Percentiles rank a stretch among this genome's conserved stretches.
Evolutionary conservation across 2,329 filamentous ascomycete genomes (phyloP).

Genomic region (Dactylonectria macrodidyma): DNA sequence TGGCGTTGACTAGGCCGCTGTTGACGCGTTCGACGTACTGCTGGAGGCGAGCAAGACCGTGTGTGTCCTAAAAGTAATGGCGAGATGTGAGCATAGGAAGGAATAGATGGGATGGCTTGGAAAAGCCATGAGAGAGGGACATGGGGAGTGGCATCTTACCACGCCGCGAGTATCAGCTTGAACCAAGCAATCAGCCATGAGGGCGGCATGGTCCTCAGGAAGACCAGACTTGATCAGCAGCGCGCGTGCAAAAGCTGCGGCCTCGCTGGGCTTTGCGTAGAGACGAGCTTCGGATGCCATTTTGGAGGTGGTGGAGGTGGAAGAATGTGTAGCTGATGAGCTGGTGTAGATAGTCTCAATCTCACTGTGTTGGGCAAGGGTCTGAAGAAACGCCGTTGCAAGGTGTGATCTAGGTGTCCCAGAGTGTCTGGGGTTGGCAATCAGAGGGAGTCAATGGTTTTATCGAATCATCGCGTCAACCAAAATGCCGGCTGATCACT

Average conservation of each 20-base stretch:
- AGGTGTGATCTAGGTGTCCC: too few species aligned
- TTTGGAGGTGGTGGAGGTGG: neutral
- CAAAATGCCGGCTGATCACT: too few species aligned
- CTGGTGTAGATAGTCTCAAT: too few species aligned
- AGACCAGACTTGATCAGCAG: constrained; percentile 29
- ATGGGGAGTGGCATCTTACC: neutral
- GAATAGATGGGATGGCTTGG: too few species aligned
- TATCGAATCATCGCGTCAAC: too few species aligned
- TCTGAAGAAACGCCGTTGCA: too few species aligned
- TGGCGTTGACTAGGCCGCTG: constrained; percentile 29
- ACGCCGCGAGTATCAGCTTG: constrained; percentile 31
- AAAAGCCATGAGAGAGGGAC: too few species aligned
- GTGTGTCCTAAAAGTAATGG: constrained; percentile 15
- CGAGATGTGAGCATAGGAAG: too few species aligned
- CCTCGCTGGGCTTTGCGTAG: constrained; percentile 24
- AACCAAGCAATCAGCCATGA: constrained; percentile 32
- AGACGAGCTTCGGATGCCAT: constrained; percentile 23
- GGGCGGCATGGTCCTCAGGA: constrained; percentile 24
- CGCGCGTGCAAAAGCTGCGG: constrained; percentile 17
- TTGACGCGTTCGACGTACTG: constrained; percentile 30
- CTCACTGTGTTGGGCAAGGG: too few species aligned
- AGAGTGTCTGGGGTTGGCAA: too few species aligned
- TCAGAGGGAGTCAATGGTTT: too few species aligned
- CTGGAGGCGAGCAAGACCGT: constrained; percentile 26
- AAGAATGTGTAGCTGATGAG: neutral